Conservation (phyloP, 176 grass and related monocot species). For the Stipa capillata region DNA sequence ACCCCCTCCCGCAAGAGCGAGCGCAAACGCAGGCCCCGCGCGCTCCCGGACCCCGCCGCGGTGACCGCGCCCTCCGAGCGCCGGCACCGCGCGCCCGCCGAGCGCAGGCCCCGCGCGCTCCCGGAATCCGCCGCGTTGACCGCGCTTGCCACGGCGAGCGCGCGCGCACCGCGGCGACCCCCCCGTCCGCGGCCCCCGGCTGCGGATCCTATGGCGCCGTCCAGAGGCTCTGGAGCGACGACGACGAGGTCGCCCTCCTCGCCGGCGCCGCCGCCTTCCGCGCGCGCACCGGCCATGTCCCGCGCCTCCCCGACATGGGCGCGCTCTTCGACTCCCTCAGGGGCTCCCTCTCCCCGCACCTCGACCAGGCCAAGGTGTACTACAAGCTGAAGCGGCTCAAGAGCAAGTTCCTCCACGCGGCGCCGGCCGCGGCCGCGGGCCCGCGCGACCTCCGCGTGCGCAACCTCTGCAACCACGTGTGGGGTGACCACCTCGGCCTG, state of each 20-base stretch:
- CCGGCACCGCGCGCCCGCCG: background rate
- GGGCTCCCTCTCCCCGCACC: constrained; percentile 38
- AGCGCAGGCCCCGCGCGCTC: constrained; percentile 10
- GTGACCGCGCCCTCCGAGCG: constrained; percentile 3
- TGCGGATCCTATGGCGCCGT: background rate
- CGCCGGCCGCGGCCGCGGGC: background rate
- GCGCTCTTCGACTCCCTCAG: constrained; percentile 41
- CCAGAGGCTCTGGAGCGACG: constrained; percentile 49
- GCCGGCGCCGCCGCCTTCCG: constrained; percentile 44
- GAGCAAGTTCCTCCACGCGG: constrained; percentile 54
- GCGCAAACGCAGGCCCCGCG: constrained; percentile 11
- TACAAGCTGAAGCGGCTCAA: constrained; percentile 97
- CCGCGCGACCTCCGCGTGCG: constrained; percentile 45
- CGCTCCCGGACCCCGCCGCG: constrained; percentile 20
- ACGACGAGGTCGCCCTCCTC: constrained; percentile 57
- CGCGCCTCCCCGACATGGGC: constrained; percentile 42
- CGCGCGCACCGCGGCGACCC: constrained; percentile 3
- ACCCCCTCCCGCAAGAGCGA: constrained; percentile 21
- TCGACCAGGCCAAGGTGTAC: constrained; percentile 55
- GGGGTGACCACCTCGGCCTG: constrained; percentile 24
- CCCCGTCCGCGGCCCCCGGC: background rate
- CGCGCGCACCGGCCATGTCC: constrained; percentile 33
- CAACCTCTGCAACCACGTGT: constrained; percentile 45
- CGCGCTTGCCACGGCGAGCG: background rate
- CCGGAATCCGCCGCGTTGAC: constrained; percentile 30